These are phyloP conservation scores for Aphanocladium album DNA, from an alignment of 2,329 filamentous ascomycete genomes.

Conservation along the genomic window DNA sequence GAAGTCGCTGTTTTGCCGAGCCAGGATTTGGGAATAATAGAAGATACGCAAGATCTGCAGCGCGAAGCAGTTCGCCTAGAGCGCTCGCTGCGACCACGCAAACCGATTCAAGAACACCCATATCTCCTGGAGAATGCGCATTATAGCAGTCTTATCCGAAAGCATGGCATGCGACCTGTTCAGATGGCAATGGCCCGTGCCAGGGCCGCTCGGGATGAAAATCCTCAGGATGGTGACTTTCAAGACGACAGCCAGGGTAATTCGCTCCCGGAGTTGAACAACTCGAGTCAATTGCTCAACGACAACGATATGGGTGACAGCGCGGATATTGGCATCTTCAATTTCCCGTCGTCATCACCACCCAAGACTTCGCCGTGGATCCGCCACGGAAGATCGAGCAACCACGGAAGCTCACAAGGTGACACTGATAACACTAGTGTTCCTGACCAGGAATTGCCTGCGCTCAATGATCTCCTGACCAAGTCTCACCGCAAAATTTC, in stretches of 20 bases:
- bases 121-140: slow-evolving; percentile 52
- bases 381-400: slow-evolving; percentile 25
- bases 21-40: slow-evolving; percentile 9
- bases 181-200: slow-evolving; percentile 32
- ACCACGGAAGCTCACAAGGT: slow-evolving; percentile 28
- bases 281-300: slow-evolving; percentile 31
- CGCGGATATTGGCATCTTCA: slow-evolving; percentile 16
- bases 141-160: slow-evolving; percentile 48
- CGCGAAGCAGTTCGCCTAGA: slow-evolving; percentile 30
- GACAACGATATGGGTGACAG: slow-evolving; percentile 15
- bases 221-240: slow-evolving; percentile 47
- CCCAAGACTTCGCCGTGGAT: slow-evolving; percentile 24
- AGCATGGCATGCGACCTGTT: slow-evolving; percentile 50
- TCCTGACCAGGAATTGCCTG: slow-evolving; percentile 33
- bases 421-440: slow-evolving; percentile 35
- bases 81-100: slow-evolving; percentile 52
- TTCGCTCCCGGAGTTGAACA: slow-evolving; percentile 23
- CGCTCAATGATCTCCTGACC: slow-evolving; percentile 29
- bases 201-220: slow-evolving; percentile 30
- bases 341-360: slow-evolving; percentile 25
- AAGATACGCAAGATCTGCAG: slow-evolving; percentile 13
- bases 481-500: slow-evolving; percentile 14
- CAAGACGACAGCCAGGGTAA: slow-evolving; percentile 46
- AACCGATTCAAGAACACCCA: slow-evolving; percentile 57
- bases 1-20: not conserved